These are phyloP conservation scores for Colletotrichum salicis DNA, from an alignment of 2,329 filamentous ascomycete genomes.

Conservation along the genomic window DNA sequence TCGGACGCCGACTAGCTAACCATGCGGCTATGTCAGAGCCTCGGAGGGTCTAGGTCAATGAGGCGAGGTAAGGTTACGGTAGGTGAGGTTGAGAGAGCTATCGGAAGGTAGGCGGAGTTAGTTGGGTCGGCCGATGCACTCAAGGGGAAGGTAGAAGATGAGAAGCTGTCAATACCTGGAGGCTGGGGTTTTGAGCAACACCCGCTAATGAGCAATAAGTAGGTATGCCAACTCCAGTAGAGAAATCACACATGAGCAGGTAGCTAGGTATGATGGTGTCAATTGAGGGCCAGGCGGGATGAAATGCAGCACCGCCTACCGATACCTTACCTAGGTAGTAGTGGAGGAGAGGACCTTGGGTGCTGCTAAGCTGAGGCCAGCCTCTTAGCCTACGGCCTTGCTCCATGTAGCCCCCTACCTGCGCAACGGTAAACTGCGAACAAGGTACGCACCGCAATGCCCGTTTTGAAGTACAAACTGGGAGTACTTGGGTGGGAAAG, in stretches of 20 bases:
- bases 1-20: constrained; percentile 7
- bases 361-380: neutral
- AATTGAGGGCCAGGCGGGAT: neutral
- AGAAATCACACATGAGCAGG: neutral
- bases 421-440: neutral
- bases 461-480: no score
- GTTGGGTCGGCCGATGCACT: neutral
- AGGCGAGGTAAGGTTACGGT: neutral
- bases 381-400: neutral
- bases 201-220: neutral
- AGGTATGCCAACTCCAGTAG: neutral
- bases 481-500: neutral
- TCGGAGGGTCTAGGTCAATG: neutral
- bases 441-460: neutral
- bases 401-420: neutral
- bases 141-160: neutral
- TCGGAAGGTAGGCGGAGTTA: neutral
- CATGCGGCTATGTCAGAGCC: constrained; percentile 12
- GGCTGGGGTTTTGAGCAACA: neutral
- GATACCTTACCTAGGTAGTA: neutral
- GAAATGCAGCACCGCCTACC: neutral
- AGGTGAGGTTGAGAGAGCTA: neutral
- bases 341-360: neutral
- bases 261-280: neutral
- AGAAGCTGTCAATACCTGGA: neutral